Percentiles rank a stretch among this genome's conserved stretches.
Evolutionary conservation across 371 early-diverging fungal species (phyloP).

Genomic region (Zancudomyces culisetae): DNA sequence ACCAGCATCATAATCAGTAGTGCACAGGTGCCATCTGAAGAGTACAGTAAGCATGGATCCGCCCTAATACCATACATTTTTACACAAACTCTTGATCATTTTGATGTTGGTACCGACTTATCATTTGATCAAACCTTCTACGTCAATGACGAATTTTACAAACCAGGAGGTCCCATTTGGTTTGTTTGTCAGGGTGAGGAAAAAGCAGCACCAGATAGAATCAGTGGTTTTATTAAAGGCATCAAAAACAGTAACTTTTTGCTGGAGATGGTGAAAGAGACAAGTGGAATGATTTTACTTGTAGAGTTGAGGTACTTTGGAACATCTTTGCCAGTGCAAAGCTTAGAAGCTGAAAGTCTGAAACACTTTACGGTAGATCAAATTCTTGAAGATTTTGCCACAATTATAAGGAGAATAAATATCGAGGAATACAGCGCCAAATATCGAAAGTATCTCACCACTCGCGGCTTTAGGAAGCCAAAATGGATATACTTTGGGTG

Average conservation of each 20-base stretch:
- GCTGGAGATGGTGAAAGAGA: constrained; percentile 30
- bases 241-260: too few relatives aligned
- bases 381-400: constrained; percentile 39
- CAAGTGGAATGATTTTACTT: constrained; percentile 39
- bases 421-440: neutral
- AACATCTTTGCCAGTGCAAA: constrained; percentile 35
- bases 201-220: constrained; percentile 17
- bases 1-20: too few relatives aligned
- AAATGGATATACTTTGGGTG: constrained; percentile 55
- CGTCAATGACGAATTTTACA: constrained; percentile 36
- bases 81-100: constrained; percentile 36
- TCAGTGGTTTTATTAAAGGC: constrained; percentile 7
- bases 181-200: constrained; percentile 14
- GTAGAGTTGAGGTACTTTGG: constrained; percentile 66
- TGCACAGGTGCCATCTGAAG: too few relatives aligned
- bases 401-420: constrained; percentile 32
- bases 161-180: constrained; percentile 42
- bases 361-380: constrained; percentile 34
- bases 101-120: constrained; percentile 10
- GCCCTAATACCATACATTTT: constrained; percentile 15
- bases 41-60: too few relatives aligned
- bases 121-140: constrained; percentile 40
- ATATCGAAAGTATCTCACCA: neutral
- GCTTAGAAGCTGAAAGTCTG: constrained; percentile 23
- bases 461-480: constrained; percentile 8